Evolutionary conservation across 495 filamentous ascomycete species (phyloP).

Genomic region (Penicillium diatomitis): DNA sequence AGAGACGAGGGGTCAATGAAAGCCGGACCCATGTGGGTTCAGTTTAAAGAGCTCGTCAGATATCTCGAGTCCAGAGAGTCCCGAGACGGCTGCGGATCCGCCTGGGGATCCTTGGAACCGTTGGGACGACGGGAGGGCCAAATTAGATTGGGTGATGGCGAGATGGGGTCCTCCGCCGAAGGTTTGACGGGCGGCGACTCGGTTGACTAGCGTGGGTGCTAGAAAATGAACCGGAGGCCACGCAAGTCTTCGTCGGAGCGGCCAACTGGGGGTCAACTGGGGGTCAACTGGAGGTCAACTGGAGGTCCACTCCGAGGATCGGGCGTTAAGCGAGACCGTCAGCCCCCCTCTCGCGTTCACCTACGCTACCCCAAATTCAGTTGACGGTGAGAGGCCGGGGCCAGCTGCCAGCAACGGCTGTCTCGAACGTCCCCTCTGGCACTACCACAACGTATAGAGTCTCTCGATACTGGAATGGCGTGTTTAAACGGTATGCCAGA

Average conservation of each 20-base stretch:
- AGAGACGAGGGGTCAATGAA: background rate
- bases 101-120: no score
- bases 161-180: constrained; percentile 13
- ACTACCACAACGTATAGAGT: background rate
- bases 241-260: background rate
- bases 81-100: no score
- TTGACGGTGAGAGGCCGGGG: background rate
- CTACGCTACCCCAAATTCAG: constrained; percentile 1
- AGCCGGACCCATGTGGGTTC: background rate
- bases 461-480: no score
- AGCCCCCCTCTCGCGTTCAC: constrained; percentile 1
- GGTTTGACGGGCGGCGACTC: background rate
- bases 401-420: background rate
- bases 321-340: constrained; percentile 3
- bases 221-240: constrained; percentile 27
- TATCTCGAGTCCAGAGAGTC: no score
- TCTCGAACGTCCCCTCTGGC: background rate
- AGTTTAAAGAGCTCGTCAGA: constrained; percentile 1
- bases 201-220: constrained; percentile 22
- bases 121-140: background rate
- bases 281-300: background rate
- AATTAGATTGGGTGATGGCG: constrained; percentile 26
- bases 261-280: background rate
- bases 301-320: background rate
- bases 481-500: no score